Base-by-base conservation (phyloP, 495 filamentous ascomycete genomes). In the Neurospora sp. region DNA sequence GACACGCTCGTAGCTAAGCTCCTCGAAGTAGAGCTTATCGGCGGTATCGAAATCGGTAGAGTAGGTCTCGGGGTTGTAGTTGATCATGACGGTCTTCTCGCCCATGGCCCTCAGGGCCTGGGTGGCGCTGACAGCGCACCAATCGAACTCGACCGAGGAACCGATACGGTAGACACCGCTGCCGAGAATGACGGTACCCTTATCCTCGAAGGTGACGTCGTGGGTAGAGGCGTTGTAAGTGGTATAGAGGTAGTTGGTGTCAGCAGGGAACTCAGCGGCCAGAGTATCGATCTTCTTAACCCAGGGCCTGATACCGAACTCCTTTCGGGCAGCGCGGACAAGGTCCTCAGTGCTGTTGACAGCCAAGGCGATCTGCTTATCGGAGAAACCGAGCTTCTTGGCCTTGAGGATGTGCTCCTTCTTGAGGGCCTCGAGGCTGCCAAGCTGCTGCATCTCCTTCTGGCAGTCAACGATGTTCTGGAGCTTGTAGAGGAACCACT, bases 241-340 rank as follows among this genome's bases (percentile, higher is more conserved):
- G 12, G 95, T 99, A 85, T 98, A 98, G 38, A 97, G 89, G 82
- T 97, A 98, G 86, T 97, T 97, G 75, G 94, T 97, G 74, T 95
- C 89, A 71, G 95, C 94, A n/a, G 96, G 95, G 84, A 98, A 99
- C 82, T 99, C 95, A 39, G 95, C 95, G 77, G 95, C 95, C 72
- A 99, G 89, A 62, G 95, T 98, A 80, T 99, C 94, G 76, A 97
- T 97, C 86, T 94, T 97, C 90, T 98, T 98, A 23, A 98, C 95
- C 85, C 92, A 98, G 5, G 95, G 88, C 40, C 84, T 86, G 83
- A 98, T 92, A 70, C 92, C 94, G 80, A 97, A 96, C 78, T 91
- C 88, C 85, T 92, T 90, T 78, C 95, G 86, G 76, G 91, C 88
- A 69, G 93, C 93, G 70, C 95, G 93, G 72, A 98, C 94, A 75